Evolutionary conservation across 805 yeast genomes (phyloP).

Genomic region (Saccharomycopsis schoenii): DNA sequence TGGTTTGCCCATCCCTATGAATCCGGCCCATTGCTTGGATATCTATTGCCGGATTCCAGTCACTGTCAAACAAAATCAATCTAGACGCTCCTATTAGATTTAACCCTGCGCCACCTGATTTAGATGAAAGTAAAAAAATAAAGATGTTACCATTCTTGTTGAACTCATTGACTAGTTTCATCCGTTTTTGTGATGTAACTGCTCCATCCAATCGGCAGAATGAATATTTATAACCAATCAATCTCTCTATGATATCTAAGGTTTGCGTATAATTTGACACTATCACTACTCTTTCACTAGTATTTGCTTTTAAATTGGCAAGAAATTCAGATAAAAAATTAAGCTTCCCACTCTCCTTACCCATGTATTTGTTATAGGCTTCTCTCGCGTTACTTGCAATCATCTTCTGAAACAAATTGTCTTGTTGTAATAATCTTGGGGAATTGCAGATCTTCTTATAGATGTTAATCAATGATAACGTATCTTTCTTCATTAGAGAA

Average conservation of each 20-base stretch:
- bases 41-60: constrained; percentile 95
- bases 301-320: constrained; percentile 31
- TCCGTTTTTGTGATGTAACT: constrained; percentile 59
- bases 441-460: constrained; percentile 80
- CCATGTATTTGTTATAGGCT: background rate
- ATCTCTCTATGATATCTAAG: constrained; percentile 58
- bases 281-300: constrained; percentile 69
- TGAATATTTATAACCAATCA: constrained; percentile 21
- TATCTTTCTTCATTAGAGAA: constrained; percentile 27
- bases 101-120: constrained; percentile 90
- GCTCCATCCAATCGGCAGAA: constrained; percentile 69
- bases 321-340: constrained; percentile 48
- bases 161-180: constrained; percentile 56
- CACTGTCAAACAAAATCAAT: constrained; percentile 78
- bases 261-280: constrained; percentile 87
- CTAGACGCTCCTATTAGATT: constrained; percentile 78
- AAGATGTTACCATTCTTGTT: constrained; percentile 38
- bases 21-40: constrained; percentile 93
- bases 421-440: constrained; percentile 50
- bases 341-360: constrained; percentile 50
- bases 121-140: constrained; percentile 73
- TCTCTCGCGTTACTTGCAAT: constrained; percentile 17
- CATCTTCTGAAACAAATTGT: constrained; percentile 29
- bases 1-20: constrained; percentile 86
- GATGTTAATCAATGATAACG: constrained; percentile 60